Percentiles rank a stretch among this genome's conserved stretches.
phyloP scores from a whole-genome alignment of 345 rosid genomes.

The sweet orange (Citrus sinensis) region DNA sequence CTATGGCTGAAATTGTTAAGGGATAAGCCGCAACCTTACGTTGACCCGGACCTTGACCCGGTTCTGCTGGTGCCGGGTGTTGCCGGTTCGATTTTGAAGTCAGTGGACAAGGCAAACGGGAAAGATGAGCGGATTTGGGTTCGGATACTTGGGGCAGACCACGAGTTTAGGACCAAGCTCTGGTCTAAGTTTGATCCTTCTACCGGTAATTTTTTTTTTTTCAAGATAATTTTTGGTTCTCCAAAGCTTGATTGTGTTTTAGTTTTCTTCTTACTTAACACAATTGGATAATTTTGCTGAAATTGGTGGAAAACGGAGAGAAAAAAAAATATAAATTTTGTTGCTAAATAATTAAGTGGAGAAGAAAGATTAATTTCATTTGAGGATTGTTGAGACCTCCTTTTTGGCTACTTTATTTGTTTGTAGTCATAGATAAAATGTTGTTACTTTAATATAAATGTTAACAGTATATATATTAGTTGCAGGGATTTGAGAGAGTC shows the following conservation, averaged over 20 bases:
- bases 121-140: constrained; percentile 86
- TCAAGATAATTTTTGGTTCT: neutral
- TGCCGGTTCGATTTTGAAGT: constrained; percentile 81
- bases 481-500: too few species aligned
- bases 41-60: constrained; percentile 85
- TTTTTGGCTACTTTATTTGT: neutral
- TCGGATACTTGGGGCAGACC: constrained; percentile 78
- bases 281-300: neutral
- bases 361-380: neutral
- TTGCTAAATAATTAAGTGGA: neutral
- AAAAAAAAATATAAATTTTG: too few species aligned
- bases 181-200: constrained; percentile 93
- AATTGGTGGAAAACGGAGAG: neutral
- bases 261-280: neutral
- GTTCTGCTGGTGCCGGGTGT: constrained; percentile 87
- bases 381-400: neutral
- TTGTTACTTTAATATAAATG: neutral
- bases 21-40: constrained; percentile 51
- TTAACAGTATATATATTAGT: too few species aligned
- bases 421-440: neutral
- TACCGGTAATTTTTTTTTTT: constrained; percentile 41
- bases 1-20: constrained; percentile 53
- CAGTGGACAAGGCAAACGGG: constrained; percentile 56
- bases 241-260: neutral
- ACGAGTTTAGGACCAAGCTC: constrained; percentile 68